Conservation (phyloP, 768 basidiomycete genomes). For the Pleurotus eryngii region DNA sequence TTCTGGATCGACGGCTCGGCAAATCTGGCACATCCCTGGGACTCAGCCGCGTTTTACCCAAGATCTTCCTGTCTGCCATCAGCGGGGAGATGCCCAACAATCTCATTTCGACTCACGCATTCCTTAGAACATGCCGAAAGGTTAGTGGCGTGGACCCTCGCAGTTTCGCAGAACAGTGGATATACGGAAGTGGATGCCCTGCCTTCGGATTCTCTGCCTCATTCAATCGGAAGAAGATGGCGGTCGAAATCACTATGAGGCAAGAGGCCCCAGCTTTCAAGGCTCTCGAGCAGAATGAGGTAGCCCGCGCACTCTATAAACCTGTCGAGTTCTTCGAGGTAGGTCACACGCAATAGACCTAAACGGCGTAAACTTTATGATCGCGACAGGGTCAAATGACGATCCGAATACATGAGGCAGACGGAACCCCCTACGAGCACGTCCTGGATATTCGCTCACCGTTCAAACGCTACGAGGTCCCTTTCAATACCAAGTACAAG, state of each 20-base stretch:
- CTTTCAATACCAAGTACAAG: constrained; percentile 98
- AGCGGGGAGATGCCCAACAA: constrained; percentile 88
- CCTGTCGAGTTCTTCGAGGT: constrained; percentile 92
- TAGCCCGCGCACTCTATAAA: constrained; percentile 63
- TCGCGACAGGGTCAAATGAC: constrained; percentile 89
- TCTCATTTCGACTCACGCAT: constrained; percentile 83
- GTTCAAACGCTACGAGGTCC: constrained; percentile 95
- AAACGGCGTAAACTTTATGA: not conserved
- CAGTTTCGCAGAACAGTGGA: constrained; percentile 98
- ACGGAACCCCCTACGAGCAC: constrained; percentile 98
- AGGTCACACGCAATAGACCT: constrained; percentile 12
- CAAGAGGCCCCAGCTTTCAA: constrained; percentile 82
- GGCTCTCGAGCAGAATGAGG: constrained; percentile 66
- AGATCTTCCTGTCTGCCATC: constrained; percentile 90
- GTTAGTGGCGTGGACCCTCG: constrained; percentile 88
- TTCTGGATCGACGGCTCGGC: constrained; percentile 88
- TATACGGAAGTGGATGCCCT: constrained; percentile 96
- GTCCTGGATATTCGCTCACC: constrained; percentile 85
- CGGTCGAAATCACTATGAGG: constrained; percentile 92
- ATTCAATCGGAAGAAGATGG: constrained; percentile 98
- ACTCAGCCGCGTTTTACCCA: constrained; percentile 90
- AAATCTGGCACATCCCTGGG: constrained; percentile 96
- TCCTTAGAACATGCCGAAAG: constrained; percentile 89
- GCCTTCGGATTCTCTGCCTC: constrained; percentile 84
- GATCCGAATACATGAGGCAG: constrained; percentile 97